Evolutionary conservation across 352 stramenopile species (phyloP), one percentile per base, ranked within the genome.

Genomic region (Phytopythium aichiense): DNA sequence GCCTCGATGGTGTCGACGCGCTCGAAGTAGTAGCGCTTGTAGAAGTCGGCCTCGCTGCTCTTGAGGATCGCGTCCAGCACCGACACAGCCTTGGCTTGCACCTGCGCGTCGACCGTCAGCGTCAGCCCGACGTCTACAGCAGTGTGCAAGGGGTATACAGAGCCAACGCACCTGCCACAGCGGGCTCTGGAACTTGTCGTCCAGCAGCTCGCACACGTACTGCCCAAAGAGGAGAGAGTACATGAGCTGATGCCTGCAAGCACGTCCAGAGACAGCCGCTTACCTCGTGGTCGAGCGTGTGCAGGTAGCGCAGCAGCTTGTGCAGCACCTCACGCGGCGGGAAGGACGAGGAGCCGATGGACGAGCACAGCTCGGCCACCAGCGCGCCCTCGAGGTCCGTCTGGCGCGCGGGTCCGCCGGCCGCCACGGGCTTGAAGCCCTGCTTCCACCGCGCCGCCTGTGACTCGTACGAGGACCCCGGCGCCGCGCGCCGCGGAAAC

Each of bases 141-240:
- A 7, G 28, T 4, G 28, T 31, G 28, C 28, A 5, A 31, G 28
- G 28, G 28, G 4, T 42, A 42, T 42, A 49, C 18, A 49, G 18
- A 18, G 18, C n/a, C 22, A 4, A 7, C 30, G 22, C 51, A 76
- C 76, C 62, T 93, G 86, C 86, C 86, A 95, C 56, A 95, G 42
- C 38, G 71, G 72, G 59, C 81, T 81, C 68, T 90, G 78, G n/a
- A 95, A 81, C 69, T 93, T 95, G 64, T 89, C 78, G 53, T 93
- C 78, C n/a, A 95, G 71, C 30, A 93, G 71, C 67, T 95, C 82
- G 58, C 86, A 93, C 33, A 91, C 67, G 58, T 95, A 95, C 79
- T 92, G 28, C 28, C n/a, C n/a, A n/a, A n/a, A n/a, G n/a, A n/a
- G n/a, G n/a, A n/a, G n/a, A n/a, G n/a, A n/a, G n/a, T n/a, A n/a